phyloP scores from a whole-genome alignment of 140 eudicot genomes.

The Stevia rebaudiana region DNA sequence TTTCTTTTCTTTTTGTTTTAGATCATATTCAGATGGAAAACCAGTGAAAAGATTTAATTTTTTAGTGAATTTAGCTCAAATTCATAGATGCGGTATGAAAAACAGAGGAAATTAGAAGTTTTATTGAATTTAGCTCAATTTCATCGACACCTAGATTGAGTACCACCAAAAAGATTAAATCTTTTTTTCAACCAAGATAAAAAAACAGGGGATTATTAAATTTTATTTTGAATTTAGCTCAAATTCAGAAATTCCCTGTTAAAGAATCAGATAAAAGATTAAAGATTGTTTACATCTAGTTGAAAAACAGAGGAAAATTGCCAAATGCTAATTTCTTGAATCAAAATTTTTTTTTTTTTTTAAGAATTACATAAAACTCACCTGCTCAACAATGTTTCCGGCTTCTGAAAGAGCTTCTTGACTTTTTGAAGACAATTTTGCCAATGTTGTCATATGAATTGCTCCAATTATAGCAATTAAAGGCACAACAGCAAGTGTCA shows the following conservation, averaged over 20 bases:
- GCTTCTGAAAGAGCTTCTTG: slow-evolving; percentile 86
- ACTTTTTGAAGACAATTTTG: slow-evolving; percentile 68
- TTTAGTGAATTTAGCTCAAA: neutral
- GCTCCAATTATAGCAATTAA: slow-evolving; percentile 79
- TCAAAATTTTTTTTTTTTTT: neutral
- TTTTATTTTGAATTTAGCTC: neutral
- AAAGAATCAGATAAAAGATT: neutral
- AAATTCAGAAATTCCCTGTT: slow-evolving; percentile 14
- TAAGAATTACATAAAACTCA: slow-evolving; percentile 2
- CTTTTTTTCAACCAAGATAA: slow-evolving; percentile 5
- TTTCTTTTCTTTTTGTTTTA: neutral
- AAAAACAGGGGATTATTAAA: neutral
- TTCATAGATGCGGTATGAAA: neutral
- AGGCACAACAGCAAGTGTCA: slow-evolving; percentile 87
- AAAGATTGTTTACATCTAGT: neutral
- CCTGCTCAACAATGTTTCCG: slow-evolving; percentile 90
- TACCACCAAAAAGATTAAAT: neutral
- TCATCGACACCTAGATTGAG: slow-evolving; percentile 19
- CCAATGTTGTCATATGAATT: slow-evolving; percentile 57
- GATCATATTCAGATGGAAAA: neutral
- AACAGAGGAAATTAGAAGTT: neutral
- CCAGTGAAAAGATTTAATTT: neutral
- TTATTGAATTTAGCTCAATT: slow-evolving; percentile 1
- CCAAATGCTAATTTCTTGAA: slow-evolving; percentile 1
- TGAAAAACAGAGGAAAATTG: neutral